These are phyloP conservation scores for Epichloe gansuensis DNA, from an alignment of 2,329 filamentous ascomycete species.

Conservation along the genomic window DNA sequence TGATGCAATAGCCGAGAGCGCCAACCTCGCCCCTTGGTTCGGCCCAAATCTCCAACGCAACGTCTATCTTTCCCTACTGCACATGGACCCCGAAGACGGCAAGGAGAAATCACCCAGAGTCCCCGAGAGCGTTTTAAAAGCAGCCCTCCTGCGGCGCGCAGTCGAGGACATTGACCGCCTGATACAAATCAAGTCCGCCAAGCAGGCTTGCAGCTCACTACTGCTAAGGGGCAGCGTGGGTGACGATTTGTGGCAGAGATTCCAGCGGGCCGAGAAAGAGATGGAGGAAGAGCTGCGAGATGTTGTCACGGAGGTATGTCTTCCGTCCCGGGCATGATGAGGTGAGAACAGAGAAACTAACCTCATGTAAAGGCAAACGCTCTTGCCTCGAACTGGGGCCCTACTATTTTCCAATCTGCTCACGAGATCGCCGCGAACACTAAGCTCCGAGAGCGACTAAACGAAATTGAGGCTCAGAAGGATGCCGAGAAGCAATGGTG, in stretches of 20 bases:
- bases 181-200: constrained; percentile 75
- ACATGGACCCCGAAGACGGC: constrained; percentile 52
- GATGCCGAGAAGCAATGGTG: constrained; percentile 79
- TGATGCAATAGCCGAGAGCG: constrained; percentile 49
- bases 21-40: constrained; percentile 90
- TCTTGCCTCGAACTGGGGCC: constrained; percentile 77
- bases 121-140: constrained; percentile 75
- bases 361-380: constrained; percentile 61
- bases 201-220: constrained; percentile 72
- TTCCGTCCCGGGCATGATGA: background rate
- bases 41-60: constrained; percentile 81
- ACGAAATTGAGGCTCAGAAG: constrained; percentile 59
- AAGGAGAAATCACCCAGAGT: constrained; percentile 56
- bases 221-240: constrained; percentile 86
- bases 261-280: constrained; percentile 86
- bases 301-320: constrained; percentile 73
- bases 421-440: constrained; percentile 90
- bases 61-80: constrained; percentile 83
- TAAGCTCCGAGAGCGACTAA: constrained; percentile 58
- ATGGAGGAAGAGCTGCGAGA: constrained; percentile 93
- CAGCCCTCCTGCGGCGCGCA: constrained; percentile 77
- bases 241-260: constrained; percentile 90
- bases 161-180: constrained; percentile 89
- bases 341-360: background rate
- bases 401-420: constrained; percentile 91